Evolutionary conservation across 257 asterid genomes (phyloP).

Genomic region (Solanum pimpinellifolium): DNA sequence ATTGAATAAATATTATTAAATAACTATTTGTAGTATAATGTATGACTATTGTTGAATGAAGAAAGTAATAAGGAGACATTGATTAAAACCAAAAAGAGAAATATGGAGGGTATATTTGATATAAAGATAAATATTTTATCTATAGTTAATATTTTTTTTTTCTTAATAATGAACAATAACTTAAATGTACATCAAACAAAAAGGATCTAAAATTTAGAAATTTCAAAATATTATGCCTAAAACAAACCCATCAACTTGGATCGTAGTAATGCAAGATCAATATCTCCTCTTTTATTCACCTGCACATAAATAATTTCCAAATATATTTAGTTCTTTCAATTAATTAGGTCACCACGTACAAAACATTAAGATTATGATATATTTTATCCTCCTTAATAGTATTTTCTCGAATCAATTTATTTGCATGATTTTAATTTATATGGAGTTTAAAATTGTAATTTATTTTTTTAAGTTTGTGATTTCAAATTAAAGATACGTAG

Average conservation of each 20-base stretch:
- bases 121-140: too few relatives aligned
- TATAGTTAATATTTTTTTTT: background rate
- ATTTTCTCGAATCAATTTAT: too few relatives aligned
- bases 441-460: accelerated
- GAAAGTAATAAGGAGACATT: too few relatives aligned
- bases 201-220: background rate
- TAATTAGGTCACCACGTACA: background rate
- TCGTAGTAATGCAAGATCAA: constrained; percentile 3
- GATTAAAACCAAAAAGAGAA: background rate
- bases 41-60: too few relatives aligned
- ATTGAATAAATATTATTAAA: too few relatives aligned
- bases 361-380: background rate
- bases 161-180: background rate
- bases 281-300: background rate
- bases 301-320: background rate
- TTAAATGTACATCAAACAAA: background rate
- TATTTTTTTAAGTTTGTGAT: too few relatives aligned
- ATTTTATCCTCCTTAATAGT: background rate
- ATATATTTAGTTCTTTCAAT: background rate
- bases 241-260: background rate
- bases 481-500: too few relatives aligned
- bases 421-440: too few relatives aligned
- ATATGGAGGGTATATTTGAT: background rate
- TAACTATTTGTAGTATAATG: too few relatives aligned
- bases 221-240: background rate